Conservation (phyloP, 768 basidiomycete species). For the Hirschioporus abietinus region DNA sequence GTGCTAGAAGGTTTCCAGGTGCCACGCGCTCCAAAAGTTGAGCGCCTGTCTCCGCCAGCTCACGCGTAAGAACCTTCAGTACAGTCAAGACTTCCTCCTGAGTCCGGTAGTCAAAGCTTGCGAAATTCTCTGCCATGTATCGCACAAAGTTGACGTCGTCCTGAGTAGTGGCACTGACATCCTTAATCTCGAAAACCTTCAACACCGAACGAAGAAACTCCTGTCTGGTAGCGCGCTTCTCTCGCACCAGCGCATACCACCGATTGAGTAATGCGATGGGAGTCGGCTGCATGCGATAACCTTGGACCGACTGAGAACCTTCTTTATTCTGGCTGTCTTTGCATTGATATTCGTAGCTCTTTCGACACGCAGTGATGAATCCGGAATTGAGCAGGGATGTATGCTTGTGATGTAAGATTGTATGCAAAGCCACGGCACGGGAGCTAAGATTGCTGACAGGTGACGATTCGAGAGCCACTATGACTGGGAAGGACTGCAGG, state of each 20-base stretch:
- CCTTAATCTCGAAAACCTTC: constrained; percentile 70
- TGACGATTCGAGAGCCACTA: constrained; percentile 91
- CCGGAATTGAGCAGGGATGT: constrained; percentile 84
- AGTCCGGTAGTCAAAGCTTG: constrained; percentile 90
- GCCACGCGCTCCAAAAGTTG: constrained; percentile 73
- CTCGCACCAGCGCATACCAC: constrained; percentile 89
- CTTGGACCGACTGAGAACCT: constrained; percentile 30
- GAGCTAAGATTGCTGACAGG: constrained; percentile 52
- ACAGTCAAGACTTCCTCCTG: constrained; percentile 89
- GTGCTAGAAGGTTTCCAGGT: constrained; percentile 62
- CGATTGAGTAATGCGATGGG: constrained; percentile 76
- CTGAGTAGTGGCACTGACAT: constrained; percentile 28
- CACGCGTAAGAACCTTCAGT: constrained; percentile 68
- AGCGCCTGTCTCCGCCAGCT: constrained; percentile 75
- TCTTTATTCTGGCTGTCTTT: constrained; percentile 41
- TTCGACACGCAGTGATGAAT: constrained; percentile 72
- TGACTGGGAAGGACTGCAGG: constrained; percentile 78
- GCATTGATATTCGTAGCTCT: constrained; percentile 82
- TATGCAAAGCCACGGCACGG: constrained; percentile 76
- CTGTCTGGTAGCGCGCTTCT: constrained; percentile 80
- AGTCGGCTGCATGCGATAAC: constrained; percentile 57
- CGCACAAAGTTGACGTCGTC: constrained; percentile 82
- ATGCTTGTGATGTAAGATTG: constrained; percentile 83
- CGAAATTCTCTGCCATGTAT: constrained; percentile 94
- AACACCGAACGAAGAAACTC: constrained; percentile 84